phyloP scores from a whole-genome alignment of 116 monocot genomes.

The Posidonia oceanica region DNA sequence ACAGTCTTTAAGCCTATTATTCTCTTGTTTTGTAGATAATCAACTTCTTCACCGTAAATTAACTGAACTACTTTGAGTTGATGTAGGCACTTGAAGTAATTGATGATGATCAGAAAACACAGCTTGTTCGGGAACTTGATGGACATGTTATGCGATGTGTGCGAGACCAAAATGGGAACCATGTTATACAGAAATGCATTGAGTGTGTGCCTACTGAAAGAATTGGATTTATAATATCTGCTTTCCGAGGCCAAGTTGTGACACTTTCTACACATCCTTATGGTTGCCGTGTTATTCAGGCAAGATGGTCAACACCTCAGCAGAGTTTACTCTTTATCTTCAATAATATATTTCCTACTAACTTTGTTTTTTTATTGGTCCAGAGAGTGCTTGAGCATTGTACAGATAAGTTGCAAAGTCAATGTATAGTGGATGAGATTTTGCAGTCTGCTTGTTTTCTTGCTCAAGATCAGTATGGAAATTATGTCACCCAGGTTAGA shows the following conservation, averaged over 20 bases:
- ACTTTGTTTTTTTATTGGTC: not conserved
- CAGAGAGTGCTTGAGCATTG: constrained; percentile 92
- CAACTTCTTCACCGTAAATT: no score
- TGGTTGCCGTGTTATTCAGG: constrained; percentile 99
- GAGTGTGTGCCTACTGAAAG: constrained; percentile 79
- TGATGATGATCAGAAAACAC: constrained; percentile 75
- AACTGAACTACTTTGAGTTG: not conserved
- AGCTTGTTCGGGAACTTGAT: constrained; percentile 81
- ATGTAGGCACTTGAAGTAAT: constrained; percentile 88
- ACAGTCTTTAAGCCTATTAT: no score
- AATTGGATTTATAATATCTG: constrained; percentile 77
- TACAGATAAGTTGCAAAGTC: constrained; percentile 57
- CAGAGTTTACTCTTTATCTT: not conserved
- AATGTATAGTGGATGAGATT: constrained; percentile 79
- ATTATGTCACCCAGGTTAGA: constrained; percentile 95
- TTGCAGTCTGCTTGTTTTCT: constrained; percentile 73
- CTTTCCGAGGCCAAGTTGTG: constrained; percentile 78
- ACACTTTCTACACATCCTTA: constrained; percentile 82
- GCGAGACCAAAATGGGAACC: constrained; percentile 93
- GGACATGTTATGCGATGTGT: constrained; percentile 89
- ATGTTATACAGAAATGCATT: constrained; percentile 99
- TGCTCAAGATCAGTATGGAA: constrained; percentile 94
- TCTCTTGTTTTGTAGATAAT: no score
- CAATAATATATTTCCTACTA: not conserved
- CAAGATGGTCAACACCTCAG: constrained; percentile 7